A percentile compares a stretch with the other conserved stretches of the same genome.
phyloP scores from a whole-genome alignment of 169 alveolate species.

The Theileria parva region DNA sequence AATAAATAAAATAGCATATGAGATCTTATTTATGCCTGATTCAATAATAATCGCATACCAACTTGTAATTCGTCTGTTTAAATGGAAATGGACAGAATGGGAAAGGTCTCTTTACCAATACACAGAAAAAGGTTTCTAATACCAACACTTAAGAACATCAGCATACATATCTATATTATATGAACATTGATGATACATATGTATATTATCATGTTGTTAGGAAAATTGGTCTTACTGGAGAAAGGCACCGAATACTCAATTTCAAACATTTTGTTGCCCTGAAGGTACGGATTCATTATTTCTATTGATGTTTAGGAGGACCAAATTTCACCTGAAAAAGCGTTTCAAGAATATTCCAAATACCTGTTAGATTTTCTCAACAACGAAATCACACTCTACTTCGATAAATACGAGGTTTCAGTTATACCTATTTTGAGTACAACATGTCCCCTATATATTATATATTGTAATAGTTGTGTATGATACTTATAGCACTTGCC shows the following conservation, averaged over 20 bases:
- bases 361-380: slow-evolving; percentile 41
- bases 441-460: background rate
- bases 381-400: slow-evolving; percentile 52
- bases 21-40: background rate
- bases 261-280: slow-evolving; percentile 59
- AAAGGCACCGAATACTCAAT: slow-evolving; percentile 63
- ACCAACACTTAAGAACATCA: background rate
- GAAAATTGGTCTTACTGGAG: background rate
- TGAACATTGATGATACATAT: background rate
- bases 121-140: slow-evolving; percentile 14
- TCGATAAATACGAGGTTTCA: slow-evolving; percentile 57
- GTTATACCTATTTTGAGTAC: background rate
- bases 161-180: background rate
- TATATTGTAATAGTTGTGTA: background rate
- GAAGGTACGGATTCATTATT: slow-evolving; percentile 26
- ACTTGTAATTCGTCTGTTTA: background rate
- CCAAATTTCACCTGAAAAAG: slow-evolving; percentile 66
- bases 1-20: background rate
- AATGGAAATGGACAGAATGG: slow-evolving; percentile 12
- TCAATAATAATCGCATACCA: slow-evolving; percentile 3
- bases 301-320: slow-evolving; percentile 39
- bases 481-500: slow-evolving; percentile 38
- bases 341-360: slow-evolving; percentile 56
- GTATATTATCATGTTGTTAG: background rate
- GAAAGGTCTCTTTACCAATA: slow-evolving; percentile 13